Evolutionary conservation across 2,329 filamentous ascomycete species (phyloP).

Genomic region (Tolypocladium pustulatum): DNA sequence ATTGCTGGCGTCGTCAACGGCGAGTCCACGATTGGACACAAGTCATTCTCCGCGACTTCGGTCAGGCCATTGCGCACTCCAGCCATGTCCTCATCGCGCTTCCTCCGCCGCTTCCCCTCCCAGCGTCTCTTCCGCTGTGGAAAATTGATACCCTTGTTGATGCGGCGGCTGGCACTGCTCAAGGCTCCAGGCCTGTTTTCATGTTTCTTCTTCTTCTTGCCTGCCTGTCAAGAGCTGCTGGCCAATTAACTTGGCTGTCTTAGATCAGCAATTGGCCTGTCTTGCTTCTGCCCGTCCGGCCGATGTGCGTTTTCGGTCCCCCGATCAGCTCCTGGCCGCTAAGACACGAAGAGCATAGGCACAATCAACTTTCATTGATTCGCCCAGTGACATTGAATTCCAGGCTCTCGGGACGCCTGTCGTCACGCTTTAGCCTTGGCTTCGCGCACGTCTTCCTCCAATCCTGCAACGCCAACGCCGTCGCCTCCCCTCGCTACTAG

Average conservation of each 20-base stretch:
- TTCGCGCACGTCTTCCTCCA: background rate
- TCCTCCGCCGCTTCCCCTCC: background rate
- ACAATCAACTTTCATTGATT: background rate
- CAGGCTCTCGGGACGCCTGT: slow-evolving; percentile 5
- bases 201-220: background rate
- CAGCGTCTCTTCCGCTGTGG: background rate
- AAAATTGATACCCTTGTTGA: background rate
- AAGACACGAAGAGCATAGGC: slow-evolving; percentile 3
- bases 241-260: slow-evolving; percentile 5
- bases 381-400: slow-evolving; percentile 1
- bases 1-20: background rate
- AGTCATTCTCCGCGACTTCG: background rate
- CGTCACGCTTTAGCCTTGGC: background rate
- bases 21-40: background rate
- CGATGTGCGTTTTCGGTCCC: slow-evolving; percentile 2
- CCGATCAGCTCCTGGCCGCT: slow-evolving; percentile 1
- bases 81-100: background rate
- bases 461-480: background rate
- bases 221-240: slow-evolving; percentile 1
- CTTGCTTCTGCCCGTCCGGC: background rate
- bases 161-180: background rate
- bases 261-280: slow-evolving; percentile 3
- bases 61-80: background rate
- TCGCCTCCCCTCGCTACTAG: background rate
- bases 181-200: background rate